Evolutionary conservation across 148 eudicot species (phyloP).

Genomic region (Cornus suecica): DNA sequence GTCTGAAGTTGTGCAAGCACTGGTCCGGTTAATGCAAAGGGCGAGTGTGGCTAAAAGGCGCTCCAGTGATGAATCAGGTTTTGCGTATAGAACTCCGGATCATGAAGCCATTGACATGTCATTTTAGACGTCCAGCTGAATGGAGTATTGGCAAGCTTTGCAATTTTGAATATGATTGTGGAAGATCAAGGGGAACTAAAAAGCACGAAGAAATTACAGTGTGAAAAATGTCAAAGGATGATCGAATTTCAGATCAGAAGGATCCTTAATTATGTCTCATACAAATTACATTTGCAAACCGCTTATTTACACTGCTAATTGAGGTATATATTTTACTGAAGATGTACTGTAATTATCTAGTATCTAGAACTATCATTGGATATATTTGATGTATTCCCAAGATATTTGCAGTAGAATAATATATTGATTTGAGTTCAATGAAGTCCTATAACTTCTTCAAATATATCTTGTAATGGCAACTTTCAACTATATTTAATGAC

Average conservation of each 20-base stretch:
- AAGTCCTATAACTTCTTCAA: no score
- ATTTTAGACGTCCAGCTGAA: constrained; percentile 25
- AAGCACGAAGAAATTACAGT: neutral
- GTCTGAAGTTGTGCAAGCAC: constrained; percentile 98
- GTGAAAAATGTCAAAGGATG: neutral
- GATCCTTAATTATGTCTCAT: neutral
- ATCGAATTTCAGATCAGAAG: neutral
- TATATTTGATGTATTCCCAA: neutral
- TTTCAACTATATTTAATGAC: no score
- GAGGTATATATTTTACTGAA: neutral
- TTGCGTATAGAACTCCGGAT: constrained; percentile 75
- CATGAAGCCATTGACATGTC: constrained; percentile 67
- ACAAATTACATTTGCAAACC: neutral
- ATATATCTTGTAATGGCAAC: no score
- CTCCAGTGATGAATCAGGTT: constrained; percentile 74
- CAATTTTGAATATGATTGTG: constrained; percentile 19
- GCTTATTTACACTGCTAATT: neutral
- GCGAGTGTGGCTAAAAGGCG: constrained; percentile 78
- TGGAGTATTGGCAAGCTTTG: neutral
- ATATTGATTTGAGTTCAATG: no score
- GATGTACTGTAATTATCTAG: neutral
- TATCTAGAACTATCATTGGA: neutral
- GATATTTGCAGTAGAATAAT: neutral
- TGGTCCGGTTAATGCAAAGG: constrained; percentile 90
- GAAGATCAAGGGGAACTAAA: neutral